Conservation (phyloP, 192 early-diverging fungal species). For the Backusella australiensis region DNA sequence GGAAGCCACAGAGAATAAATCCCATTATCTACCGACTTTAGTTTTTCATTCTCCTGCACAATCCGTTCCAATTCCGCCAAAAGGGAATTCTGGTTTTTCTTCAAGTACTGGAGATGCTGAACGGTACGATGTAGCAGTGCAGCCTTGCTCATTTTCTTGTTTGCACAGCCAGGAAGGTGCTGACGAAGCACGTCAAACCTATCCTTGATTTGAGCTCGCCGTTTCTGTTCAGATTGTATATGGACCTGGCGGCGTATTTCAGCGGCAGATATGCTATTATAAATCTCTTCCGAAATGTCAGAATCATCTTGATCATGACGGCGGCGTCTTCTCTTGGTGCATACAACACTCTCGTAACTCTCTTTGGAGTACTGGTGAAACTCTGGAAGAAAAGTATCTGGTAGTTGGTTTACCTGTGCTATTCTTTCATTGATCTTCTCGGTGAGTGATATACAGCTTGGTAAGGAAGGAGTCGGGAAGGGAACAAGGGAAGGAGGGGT, state of each 20-base stretch:
- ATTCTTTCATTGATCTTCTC: slow-evolving; percentile 26
- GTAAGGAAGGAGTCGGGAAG: not conserved
- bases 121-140: slow-evolving; percentile 38
- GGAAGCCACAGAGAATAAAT: not conserved
- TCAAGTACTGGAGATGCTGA: slow-evolving; percentile 38
- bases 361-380: slow-evolving; percentile 38
- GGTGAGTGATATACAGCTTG: not conserved
- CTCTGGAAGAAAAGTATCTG: slow-evolving; percentile 28
- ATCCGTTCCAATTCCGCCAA: slow-evolving; percentile 22
- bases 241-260: slow-evolving; percentile 42
- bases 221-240: slow-evolving; percentile 43
- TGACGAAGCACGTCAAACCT: slow-evolving; percentile 39
- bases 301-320: not conserved
- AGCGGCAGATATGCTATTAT: slow-evolving; percentile 10
- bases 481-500: slow-evolving; percentile 11
- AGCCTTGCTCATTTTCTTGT: slow-evolving; percentile 44
- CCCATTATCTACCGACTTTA: not conserved
- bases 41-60: slow-evolving; percentile 14
- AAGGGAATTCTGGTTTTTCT: slow-evolving; percentile 29
- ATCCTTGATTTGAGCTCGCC: slow-evolving; percentile 43
- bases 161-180: slow-evolving; percentile 33
- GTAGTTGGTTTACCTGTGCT: slow-evolving; percentile 28
- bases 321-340: slow-evolving; percentile 15
- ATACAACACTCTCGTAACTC: slow-evolving; percentile 26
- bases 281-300: not conserved